phyloP scores from a whole-genome alignment of 1,139 yeast species.

The Sugiyamaella japonica region DNA sequence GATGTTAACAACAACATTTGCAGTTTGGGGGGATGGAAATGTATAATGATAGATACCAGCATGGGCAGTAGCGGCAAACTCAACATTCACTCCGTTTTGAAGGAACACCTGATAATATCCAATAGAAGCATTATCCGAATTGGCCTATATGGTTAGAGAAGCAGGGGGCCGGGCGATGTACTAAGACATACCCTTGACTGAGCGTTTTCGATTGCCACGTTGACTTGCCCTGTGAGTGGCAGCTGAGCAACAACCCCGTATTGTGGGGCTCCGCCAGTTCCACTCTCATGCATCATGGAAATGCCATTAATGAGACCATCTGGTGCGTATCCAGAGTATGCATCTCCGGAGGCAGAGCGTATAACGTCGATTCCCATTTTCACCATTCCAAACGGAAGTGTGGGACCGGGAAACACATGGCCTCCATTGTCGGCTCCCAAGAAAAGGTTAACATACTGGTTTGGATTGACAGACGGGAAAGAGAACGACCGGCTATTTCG shows the following conservation, averaged over 20 bases:
- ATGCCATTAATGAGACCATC: slow-evolving; percentile 41
- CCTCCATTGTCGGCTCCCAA: slow-evolving; percentile 44
- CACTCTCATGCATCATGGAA: slow-evolving; percentile 47
- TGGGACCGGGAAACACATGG: slow-evolving; percentile 45
- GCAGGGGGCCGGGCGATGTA: too few species aligned
- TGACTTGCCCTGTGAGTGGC: slow-evolving; percentile 17
- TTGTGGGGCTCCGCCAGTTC: slow-evolving; percentile 46
- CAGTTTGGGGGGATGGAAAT: slow-evolving; percentile 11
- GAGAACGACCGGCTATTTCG: not conserved
- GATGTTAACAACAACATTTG: slow-evolving; percentile 17
- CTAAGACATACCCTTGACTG: slow-evolving; percentile 14
- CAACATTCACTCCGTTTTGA: slow-evolving; percentile 17
- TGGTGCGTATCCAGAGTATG: slow-evolving; percentile 44
- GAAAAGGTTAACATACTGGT: slow-evolving; percentile 21
- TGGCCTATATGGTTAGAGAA: slow-evolving; percentile 8
- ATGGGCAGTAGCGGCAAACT: slow-evolving; percentile 19
- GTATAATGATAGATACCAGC: slow-evolving; percentile 19
- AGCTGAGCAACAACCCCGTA: slow-evolving; percentile 20
- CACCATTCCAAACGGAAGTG: slow-evolving; percentile 47
- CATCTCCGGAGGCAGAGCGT: slow-evolving; percentile 34
- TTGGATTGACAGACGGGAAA: slow-evolving; percentile 5
- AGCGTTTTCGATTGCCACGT: slow-evolving; percentile 15
- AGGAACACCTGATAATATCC: slow-evolving; percentile 16
- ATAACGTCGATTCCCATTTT: slow-evolving; percentile 44
- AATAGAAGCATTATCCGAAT: slow-evolving; percentile 16